Evolutionary conservation across 164 flowering plant species (phyloP).

Genomic region (Taxillus chinensis): DNA sequence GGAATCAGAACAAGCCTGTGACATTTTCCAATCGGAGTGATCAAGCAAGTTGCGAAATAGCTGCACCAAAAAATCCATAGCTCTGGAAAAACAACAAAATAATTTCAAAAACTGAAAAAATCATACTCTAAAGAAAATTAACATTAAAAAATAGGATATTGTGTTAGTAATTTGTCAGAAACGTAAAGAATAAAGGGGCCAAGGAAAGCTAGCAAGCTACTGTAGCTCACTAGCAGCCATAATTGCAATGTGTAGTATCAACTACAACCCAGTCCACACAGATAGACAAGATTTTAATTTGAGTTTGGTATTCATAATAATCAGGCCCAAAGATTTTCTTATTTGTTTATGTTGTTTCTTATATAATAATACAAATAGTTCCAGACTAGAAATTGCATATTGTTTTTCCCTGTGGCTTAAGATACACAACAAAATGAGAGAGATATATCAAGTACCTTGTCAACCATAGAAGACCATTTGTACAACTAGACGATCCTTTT

Average conservation of each 20-base stretch:
- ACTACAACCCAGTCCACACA: too few relatives aligned
- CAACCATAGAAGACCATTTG: constrained; percentile 94
- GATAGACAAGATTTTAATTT: too few relatives aligned
- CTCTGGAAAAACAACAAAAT: constrained; percentile 23
- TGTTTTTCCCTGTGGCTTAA: not conserved
- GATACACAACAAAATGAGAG: not conserved
- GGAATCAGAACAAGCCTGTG: constrained; percentile 72
- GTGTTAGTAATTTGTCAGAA: not conserved
- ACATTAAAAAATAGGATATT: not conserved
- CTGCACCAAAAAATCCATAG: constrained; percentile 62
- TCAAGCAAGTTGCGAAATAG: constrained; percentile 42
- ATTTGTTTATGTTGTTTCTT: too few relatives aligned
- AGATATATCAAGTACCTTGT: constrained; percentile 55
- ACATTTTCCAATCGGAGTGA: constrained; percentile 63
- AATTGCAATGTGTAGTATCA: too few relatives aligned
- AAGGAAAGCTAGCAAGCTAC: too few relatives aligned
- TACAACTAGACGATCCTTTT: constrained; percentile 85
- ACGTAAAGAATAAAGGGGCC: too few relatives aligned
- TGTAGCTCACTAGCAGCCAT: too few relatives aligned
- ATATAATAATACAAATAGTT: too few relatives aligned
- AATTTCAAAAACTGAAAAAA: not conserved
- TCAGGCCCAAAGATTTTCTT: too few relatives aligned
- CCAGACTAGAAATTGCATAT: too few relatives aligned
- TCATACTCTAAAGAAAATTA: not conserved
- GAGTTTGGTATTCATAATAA: too few relatives aligned